Conservation (phyloP, 2,329 filamentous ascomycete genomes). For the Nemania diffusa region DNA sequence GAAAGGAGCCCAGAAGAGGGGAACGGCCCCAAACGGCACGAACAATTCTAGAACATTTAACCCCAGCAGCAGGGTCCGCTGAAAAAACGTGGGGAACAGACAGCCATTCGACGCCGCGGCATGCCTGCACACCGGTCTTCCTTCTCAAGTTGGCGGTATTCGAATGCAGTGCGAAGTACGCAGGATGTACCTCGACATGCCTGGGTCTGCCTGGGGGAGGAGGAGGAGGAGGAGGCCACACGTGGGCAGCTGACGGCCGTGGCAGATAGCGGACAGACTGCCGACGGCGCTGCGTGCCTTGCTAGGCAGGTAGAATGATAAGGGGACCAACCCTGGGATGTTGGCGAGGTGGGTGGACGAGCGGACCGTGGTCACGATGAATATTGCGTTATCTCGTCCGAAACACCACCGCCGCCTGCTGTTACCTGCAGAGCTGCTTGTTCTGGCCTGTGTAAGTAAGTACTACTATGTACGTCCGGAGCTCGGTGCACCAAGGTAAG, state of each 20-base stretch:
- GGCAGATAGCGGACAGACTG: slow-evolving; percentile 25
- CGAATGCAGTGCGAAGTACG: slow-evolving; percentile 25
- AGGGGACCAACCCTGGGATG: slow-evolving; percentile 26
- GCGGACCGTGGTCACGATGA: slow-evolving; percentile 26
- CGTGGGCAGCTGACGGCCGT: slow-evolving; percentile 37
- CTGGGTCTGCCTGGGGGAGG: too few species aligned
- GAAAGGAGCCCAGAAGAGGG: slow-evolving; percentile 33
- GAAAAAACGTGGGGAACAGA: slow-evolving; percentile 46
- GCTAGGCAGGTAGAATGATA: slow-evolving; percentile 38
- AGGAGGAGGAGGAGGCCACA: slow-evolving; percentile 29
- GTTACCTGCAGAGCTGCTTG: slow-evolving; percentile 24
- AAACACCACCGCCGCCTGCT: slow-evolving; percentile 25
- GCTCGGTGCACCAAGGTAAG: neutral
- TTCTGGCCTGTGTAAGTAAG: neutral
- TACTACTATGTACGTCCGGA: neutral
- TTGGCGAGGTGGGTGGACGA: slow-evolving; percentile 29
- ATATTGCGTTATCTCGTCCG: slow-evolving; percentile 28
- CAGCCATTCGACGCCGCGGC: slow-evolving; percentile 29
- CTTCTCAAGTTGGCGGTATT: slow-evolving; percentile 29
- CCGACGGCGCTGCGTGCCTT: slow-evolving; percentile 34
- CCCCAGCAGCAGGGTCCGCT: slow-evolving; percentile 42
- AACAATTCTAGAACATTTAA: slow-evolving; percentile 46
- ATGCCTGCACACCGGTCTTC: slow-evolving; percentile 39
- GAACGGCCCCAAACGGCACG: slow-evolving; percentile 33
- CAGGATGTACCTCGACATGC: too few species aligned